A percentile compares a stretch with the other conserved stretches of the same genome.
Conservation (phyloP, 2,329 filamentous ascomycete species). For the Aspergillus calidoustus region DNA sequence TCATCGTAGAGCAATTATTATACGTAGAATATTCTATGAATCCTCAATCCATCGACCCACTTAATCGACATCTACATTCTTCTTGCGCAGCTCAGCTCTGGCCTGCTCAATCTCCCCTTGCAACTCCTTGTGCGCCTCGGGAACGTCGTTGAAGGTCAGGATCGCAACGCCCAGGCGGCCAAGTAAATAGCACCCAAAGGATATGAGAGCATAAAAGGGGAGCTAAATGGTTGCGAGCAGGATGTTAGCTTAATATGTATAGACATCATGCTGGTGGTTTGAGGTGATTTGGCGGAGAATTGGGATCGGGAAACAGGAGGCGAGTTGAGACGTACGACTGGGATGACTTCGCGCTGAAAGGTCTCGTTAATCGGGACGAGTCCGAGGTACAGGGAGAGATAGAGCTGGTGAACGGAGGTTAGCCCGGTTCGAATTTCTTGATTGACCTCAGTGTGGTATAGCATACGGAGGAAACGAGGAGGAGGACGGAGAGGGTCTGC, state of each 20-base stretch:
- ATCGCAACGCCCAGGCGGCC: constrained; percentile 91
- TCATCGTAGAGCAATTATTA: background rate
- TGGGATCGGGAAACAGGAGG: background rate
- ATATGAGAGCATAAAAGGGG: constrained; percentile 89
- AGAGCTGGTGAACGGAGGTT: constrained; percentile 64
- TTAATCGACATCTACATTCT: constrained; percentile 51
- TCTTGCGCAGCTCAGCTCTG: constrained; percentile 47
- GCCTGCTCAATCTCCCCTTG: constrained; percentile 74
- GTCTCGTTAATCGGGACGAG: constrained; percentile 78
- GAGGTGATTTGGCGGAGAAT: too few relatives aligned
- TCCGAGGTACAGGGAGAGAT: constrained; percentile 82
- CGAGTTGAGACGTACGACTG: constrained; percentile 68
- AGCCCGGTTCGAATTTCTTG: constrained; percentile 11
- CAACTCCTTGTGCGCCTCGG: constrained; percentile 85
- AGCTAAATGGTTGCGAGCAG: constrained; percentile 59
- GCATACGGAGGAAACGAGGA: constrained; percentile 85
- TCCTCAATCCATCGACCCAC: background rate
- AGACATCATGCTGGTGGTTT: background rate
- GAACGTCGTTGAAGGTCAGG: constrained; percentile 95
- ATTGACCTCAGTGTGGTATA: background rate
- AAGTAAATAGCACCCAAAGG: constrained; percentile 89
- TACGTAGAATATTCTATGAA: too few relatives aligned
- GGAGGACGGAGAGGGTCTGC: constrained; percentile 85
- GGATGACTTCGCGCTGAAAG: constrained; percentile 83
- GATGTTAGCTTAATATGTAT: constrained; percentile 6